phyloP scores from a whole-genome alignment of 257 asterid genomes.

The Paraleonurus japonicus region DNA sequence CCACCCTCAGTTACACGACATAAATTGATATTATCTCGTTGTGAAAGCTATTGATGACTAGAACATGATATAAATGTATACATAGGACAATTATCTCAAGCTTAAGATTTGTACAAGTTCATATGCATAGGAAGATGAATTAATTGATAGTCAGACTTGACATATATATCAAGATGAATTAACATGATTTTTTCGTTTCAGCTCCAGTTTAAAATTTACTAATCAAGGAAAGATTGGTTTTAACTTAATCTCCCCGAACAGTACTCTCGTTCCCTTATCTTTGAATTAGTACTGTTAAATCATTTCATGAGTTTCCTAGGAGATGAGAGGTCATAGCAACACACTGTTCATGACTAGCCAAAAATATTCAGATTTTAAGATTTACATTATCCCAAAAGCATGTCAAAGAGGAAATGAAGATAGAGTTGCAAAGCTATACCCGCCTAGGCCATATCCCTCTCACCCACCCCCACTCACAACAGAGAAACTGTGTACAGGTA shows the following conservation, averaged over 20 bases:
- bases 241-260: neutral
- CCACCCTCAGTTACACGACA: too few species aligned
- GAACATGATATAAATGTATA: neutral
- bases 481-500: neutral
- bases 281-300: neutral
- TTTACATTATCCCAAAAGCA: neutral
- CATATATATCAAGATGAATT: neutral
- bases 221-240: neutral
- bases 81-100: neutral
- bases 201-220: slow-evolving; percentile 11
- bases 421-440: neutral
- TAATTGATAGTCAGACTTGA: neutral
- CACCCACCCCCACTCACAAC: neutral
- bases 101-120: neutral
- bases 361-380: neutral
- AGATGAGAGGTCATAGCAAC: slow-evolving; percentile 2
- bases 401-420: neutral
- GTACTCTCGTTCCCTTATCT: neutral
- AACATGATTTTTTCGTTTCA: neutral
- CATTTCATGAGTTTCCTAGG: neutral
- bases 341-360: neutral
- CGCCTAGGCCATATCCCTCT: neutral
- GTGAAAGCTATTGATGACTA: neutral
- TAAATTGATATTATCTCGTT: too few species aligned
- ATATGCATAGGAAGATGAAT: neutral